Evolutionary conservation across 345 rosid genomes (phyloP).

Genomic region (Draba incana): DNA sequence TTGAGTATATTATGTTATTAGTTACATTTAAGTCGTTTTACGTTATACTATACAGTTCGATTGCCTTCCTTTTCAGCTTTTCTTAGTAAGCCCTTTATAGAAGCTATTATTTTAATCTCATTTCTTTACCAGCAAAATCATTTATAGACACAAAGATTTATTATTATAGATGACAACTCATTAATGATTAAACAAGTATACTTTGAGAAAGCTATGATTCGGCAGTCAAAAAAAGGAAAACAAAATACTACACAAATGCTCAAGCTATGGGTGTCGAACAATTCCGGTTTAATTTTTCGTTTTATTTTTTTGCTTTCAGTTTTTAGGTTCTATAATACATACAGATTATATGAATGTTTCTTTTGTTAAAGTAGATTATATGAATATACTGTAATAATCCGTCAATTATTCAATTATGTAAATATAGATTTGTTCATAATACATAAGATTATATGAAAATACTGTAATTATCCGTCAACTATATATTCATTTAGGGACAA

Average conservation of each 20-base stretch:
- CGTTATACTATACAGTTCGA: conserved; percentile 24
- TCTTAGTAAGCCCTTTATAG: neutral
- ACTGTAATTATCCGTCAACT: too few relatives aligned
- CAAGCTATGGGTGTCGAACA: neutral
- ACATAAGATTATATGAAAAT: too few relatives aligned
- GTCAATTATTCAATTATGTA: conserved; percentile 4
- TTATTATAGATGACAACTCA: conserved; percentile 1
- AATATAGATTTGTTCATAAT: neutral
- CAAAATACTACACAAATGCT: conserved; percentile 2
- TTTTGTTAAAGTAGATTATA: neutral
- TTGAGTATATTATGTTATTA: neutral
- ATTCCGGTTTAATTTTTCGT: neutral
- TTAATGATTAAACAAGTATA: conserved; percentile 4
- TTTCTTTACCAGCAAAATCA: neutral
- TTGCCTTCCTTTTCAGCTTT: conserved; percentile 23
- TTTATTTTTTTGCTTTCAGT: too few relatives aligned
- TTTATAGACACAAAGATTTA: conserved; percentile 1
- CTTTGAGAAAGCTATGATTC: conserved; percentile 19
- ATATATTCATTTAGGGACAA: too few relatives aligned
- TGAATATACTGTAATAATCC: conserved; percentile 4
- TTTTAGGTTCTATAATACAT: neutral
- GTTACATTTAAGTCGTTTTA: conserved; percentile 15
- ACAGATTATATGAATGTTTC: neutral
- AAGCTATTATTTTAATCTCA: neutral
- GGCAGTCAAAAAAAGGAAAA: neutral